Base-by-base conservation (phyloP, 768 basidiomycete species). In the Boletus pseudopeckii region DNA sequence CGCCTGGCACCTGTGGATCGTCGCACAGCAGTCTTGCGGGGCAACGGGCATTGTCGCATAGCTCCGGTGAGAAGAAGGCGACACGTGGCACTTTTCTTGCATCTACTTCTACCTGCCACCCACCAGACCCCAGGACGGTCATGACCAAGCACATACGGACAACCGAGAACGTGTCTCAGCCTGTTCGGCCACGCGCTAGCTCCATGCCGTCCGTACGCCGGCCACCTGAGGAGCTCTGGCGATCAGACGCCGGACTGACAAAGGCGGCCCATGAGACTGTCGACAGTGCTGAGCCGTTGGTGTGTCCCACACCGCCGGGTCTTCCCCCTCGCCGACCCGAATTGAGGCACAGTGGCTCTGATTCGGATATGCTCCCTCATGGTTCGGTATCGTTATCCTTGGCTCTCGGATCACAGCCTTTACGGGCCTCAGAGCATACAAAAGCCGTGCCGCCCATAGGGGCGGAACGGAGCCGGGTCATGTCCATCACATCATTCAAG, bases 401-500 rank as follows among this genome's bases (percentile, higher is more conserved):
- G 48, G 64, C 68, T 24, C 53, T 58, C 8, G 70, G 62, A 33
- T 70, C 64, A 54, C 66, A 63, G 49, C 64, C 66, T 45, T 20
- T 68, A 11, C 40, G 41, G 45, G 58, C 58, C 26, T 54, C 62
- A 4, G 62, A 68, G 18, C 60, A 39, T 13, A 54, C 56, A 36
- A 71, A 58, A 26, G 39, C 49, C 26, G 58, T 68, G 11, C 47
- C 54, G 2, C 69, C 69, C 24, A 71, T 68, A 52, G 68, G 69
- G 33, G 66, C 68, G 33, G 69, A 70, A 55, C 62, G 70, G n/a
- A 63, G 55, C 32, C 42, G 63, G 9, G 64, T 61, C 3, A 40
- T 64, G 20, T 57, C 66, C 13, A 61, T 58, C 45, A 46, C 52
- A 44, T 45, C 65, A 14, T 2, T 28, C 28, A 28, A 9, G 8